phyloP scores from a whole-genome alignment of 139 green algal genomes.

The Chlamydomonas sp. region DNA sequence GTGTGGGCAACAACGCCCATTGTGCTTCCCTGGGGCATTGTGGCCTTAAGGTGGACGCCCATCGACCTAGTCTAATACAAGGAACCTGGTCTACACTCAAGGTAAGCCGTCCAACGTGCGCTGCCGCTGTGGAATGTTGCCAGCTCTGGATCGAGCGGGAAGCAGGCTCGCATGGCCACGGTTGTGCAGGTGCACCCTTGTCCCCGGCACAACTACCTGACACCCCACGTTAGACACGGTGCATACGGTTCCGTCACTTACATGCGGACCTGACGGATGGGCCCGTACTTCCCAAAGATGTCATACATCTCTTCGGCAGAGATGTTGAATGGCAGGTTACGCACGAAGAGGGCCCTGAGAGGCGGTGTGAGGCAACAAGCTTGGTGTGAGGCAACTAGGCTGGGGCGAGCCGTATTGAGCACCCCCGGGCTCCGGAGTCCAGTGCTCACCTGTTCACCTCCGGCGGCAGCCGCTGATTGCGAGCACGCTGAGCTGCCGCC shows the following conservation, averaged over 20 bases:
- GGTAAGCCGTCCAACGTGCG: too few species aligned
- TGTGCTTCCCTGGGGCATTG: not conserved
- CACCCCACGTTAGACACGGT: not conserved
- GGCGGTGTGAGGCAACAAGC: not conserved
- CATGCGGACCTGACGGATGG: constrained; percentile 93
- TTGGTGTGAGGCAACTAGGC: not conserved
- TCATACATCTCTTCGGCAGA: constrained; percentile 90
- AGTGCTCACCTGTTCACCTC: constrained; percentile 48
- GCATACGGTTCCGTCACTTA: constrained; percentile 49
- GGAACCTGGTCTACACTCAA: too few species aligned
- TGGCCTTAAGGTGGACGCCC: too few species aligned
- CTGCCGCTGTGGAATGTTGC: too few species aligned
- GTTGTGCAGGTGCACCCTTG: too few species aligned
- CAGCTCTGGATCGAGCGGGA: too few species aligned
- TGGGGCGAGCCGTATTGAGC: not conserved
- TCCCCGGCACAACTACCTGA: not conserved
- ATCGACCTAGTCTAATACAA: too few species aligned
- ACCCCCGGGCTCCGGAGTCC: not conserved
- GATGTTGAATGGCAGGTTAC: constrained; percentile 99
- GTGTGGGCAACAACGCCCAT: too few species aligned
- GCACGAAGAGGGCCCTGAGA: constrained; percentile 80
- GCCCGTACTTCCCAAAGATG: constrained; percentile 98
- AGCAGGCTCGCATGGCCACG: too few species aligned
- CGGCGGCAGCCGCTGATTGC: constrained; percentile 53
- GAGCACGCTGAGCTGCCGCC: constrained; percentile 46